phyloP scores from a whole-genome alignment of 2,329 filamentous ascomycete genomes.

The Lecanosticta acicola region DNA sequence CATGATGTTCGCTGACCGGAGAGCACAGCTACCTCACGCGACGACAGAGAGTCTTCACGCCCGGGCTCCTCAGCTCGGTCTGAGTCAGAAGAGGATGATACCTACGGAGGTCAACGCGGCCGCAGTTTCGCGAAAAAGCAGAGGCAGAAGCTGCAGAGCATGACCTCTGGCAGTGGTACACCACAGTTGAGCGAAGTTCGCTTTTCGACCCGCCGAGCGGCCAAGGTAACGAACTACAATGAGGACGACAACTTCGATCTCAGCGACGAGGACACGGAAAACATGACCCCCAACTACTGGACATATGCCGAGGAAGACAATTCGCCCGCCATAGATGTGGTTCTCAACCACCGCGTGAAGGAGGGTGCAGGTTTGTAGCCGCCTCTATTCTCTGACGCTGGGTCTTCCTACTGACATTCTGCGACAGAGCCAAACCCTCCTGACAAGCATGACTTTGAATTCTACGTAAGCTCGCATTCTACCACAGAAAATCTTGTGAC shows the following conservation, averaged over 20 bases:
- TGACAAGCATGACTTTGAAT: constrained; percentile 77
- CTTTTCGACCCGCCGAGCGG: constrained; percentile 82
- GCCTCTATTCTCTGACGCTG: background rate
- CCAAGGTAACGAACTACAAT: constrained; percentile 65
- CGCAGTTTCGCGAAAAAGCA: constrained; percentile 66
- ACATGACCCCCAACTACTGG: constrained; percentile 67
- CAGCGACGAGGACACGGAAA: constrained; percentile 56
- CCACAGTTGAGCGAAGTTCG: constrained; percentile 73
- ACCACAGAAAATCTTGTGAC: constrained; percentile 1
- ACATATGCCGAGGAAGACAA: constrained; percentile 65
- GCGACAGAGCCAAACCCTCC: constrained; percentile 34
- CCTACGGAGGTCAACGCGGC: constrained; percentile 71
- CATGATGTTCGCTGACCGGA: constrained; percentile 30
- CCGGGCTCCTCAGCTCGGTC: constrained; percentile 56
- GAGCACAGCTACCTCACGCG: constrained; percentile 26
- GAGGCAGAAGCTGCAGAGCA: constrained; percentile 58
- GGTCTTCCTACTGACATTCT: constrained; percentile 2
- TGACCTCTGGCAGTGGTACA: constrained; percentile 53
- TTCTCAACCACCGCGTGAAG: constrained; percentile 78
- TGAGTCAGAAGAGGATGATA: constrained; percentile 49
- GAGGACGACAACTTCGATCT: constrained; percentile 59
- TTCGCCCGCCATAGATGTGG: constrained; percentile 80
- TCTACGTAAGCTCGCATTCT: constrained; percentile 43
- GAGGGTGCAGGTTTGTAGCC: constrained; percentile 49
- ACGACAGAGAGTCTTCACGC: constrained; percentile 20